Conservation (phyloP, 352 stramenopile genomes). For the Phytophthora crassamura region DNA sequence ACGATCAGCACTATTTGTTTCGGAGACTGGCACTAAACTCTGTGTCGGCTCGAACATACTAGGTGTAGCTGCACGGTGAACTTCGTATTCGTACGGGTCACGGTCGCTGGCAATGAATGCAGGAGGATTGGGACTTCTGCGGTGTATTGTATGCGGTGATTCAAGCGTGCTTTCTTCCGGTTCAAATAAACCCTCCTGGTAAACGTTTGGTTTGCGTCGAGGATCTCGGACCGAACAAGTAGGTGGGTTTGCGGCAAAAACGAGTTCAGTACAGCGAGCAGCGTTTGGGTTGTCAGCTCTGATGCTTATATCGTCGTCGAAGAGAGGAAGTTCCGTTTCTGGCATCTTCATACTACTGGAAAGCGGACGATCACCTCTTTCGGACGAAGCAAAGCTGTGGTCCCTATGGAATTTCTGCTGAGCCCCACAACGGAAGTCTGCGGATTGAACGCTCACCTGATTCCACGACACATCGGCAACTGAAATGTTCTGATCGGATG, state of each 20-base stretch:
- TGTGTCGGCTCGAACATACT: slow-evolving; percentile 7
- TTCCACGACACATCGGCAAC: not conserved
- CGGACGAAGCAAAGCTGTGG: not conserved
- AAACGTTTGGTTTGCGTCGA: not conserved
- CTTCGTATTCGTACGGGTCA: not conserved
- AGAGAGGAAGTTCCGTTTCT: slow-evolving; percentile 29
- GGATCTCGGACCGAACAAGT: not conserved
- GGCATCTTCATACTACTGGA: not conserved
- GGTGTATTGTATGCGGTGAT: not conserved
- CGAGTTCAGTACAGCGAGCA: not conserved
- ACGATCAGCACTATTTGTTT: not conserved
- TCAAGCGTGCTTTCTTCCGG: not conserved
- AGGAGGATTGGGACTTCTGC: not conserved
- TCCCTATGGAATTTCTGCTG: too few relatives aligned
- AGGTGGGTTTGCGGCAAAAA: not conserved
- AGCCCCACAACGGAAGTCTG: not conserved
- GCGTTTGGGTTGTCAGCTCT: not conserved
- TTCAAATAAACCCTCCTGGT: not conserved
- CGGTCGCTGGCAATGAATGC: not conserved
- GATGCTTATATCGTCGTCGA: slow-evolving; percentile 11
- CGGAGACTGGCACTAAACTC: slow-evolving; percentile 5
- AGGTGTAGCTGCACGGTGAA: not conserved
- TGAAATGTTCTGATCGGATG: too few relatives aligned
- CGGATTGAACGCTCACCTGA: not conserved
- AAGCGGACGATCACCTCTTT: not conserved